phyloP scores from a whole-genome alignment of 2,329 filamentous ascomycete species.

The Penicillium sp. region DNA sequence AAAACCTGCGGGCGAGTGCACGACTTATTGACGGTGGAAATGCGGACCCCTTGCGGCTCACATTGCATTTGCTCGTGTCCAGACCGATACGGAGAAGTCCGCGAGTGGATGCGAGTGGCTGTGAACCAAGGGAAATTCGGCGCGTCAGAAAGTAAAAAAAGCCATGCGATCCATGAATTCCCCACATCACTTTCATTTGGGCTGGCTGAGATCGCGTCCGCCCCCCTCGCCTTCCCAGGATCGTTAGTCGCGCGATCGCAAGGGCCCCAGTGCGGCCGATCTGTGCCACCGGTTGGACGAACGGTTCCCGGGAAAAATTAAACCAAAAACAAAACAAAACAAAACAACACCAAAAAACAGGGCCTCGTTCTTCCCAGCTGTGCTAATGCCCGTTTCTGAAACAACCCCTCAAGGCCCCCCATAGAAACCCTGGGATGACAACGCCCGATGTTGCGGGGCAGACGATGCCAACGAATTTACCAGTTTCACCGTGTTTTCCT shows the following conservation, averaged over 20 bases:
- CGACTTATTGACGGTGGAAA: not conserved
- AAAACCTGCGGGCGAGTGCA: slow-evolving; percentile 1
- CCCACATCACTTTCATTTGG: slow-evolving; percentile 23
- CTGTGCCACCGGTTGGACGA: slow-evolving; percentile 22
- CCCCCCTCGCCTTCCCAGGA: slow-evolving; percentile 17
- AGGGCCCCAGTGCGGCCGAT: slow-evolving; percentile 20
- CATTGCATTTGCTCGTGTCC: slow-evolving; percentile 22
- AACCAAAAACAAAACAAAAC: not conserved
- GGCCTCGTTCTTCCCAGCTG: not conserved
- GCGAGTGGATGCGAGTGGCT: slow-evolving; percentile 12
- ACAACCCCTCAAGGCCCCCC: not conserved
- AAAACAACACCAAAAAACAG: slow-evolving; percentile 4
- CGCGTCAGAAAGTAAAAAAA: slow-evolving; percentile 3
- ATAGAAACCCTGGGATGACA: not conserved
- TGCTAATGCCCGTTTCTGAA: not conserved
- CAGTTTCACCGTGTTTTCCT: slow-evolving; percentile 3
- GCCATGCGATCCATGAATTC: slow-evolving; percentile 22
- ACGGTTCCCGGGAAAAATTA: not conserved
- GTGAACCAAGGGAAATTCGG: not conserved
- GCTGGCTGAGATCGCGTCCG: slow-evolving; percentile 23
- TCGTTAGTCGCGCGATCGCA: slow-evolving; percentile 22
- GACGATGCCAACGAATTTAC: not conserved
- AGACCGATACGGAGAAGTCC: slow-evolving; percentile 22
- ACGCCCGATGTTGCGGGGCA: not conserved
- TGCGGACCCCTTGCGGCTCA: slow-evolving; percentile 26